phyloP scores from a whole-genome alignment of 225 moss, liverwort and hornwort species.

The Thuidium tamariscinum region DNA sequence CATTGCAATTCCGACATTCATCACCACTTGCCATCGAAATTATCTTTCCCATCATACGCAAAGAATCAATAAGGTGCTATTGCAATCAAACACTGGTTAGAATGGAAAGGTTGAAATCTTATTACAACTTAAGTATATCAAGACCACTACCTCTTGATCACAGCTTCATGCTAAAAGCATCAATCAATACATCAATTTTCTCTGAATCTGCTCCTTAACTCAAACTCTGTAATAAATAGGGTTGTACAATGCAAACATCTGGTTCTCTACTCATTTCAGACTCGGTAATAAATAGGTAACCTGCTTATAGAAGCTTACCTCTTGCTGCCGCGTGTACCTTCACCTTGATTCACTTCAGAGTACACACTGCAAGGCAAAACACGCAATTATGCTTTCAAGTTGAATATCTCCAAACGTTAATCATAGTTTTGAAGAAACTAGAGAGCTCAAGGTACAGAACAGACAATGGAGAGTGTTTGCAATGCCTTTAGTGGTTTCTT shows the following conservation, averaged over 20 bases:
- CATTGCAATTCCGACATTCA: constrained; percentile 30
- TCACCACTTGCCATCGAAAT: constrained; percentile 51
- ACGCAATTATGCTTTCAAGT: not conserved
- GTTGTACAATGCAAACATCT: not conserved
- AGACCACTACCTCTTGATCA: not conserved
- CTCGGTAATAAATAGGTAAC: not conserved
- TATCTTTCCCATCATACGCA: constrained; percentile 12
- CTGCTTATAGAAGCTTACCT: not conserved
- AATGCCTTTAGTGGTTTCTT: not conserved
- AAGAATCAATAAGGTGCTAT: not conserved
- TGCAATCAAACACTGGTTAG: not conserved
- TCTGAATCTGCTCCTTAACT: not conserved
- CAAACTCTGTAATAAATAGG: not conserved
- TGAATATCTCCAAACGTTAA: not conserved
- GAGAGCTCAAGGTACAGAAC: not conserved
- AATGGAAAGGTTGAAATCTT: not conserved
- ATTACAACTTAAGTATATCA: not conserved
- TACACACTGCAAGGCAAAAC: constrained; percentile 13
- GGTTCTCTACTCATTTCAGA: not conserved
- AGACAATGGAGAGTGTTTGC: not conserved
- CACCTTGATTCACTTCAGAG: constrained; percentile 21
- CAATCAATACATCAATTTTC: not conserved
- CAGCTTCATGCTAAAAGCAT: not conserved
- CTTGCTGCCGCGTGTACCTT: constrained; percentile 27
- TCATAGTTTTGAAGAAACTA: not conserved